Evolutionary conservation across 108 stramenopile genomes (phyloP), one percentile per base, ranked within the genome.

Genomic region (Pseudonitzschia delicatissima): DNA sequence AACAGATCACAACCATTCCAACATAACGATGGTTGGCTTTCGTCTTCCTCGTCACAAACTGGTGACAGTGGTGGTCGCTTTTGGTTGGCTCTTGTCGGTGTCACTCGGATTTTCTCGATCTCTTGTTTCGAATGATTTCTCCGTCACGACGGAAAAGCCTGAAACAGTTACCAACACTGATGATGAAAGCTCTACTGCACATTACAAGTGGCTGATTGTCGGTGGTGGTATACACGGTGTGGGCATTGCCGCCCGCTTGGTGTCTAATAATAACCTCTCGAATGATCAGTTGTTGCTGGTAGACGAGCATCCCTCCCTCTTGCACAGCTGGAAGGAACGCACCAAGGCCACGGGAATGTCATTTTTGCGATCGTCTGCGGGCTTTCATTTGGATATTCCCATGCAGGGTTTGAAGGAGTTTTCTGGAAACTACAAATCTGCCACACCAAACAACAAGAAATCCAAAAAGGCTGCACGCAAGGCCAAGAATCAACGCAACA

Each of bases 201-300:
- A 51, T 13, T 51, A 51, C 21, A 59, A 37, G 32, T 67, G 49
- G 37, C 29, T 70, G 39, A 72, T 60, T 32, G 28, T 58, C 2
- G 72, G 63, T 27, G 63, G 66, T 29, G 62, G 51, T 66, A 39
- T 23, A 13, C 76, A 50, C n/a, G 76, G 44, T 20, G 58, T 69
- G 9, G 26, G 27, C 20, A 35, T 72, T 45, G 67, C 67, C 11
- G 25, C 60, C 4, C 52, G 48, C 17, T 6, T 60, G 52, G 15
- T 35, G 12, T 27, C 18, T 20, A 8, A 11, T 21, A 29, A 28
- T 1, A n/a, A 17, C 45, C 23, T 64, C 64, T 42, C 40, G 15
- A 37, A 44, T n/a, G n/a, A 44, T n/a, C 17, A 44, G 35, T 15
- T 69, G 11, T 21, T 25, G 39, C 62, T 71, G 26, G 70, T 71